Conservation (phyloP, 306 rosid species). For the Alnus glutinosa region DNA sequence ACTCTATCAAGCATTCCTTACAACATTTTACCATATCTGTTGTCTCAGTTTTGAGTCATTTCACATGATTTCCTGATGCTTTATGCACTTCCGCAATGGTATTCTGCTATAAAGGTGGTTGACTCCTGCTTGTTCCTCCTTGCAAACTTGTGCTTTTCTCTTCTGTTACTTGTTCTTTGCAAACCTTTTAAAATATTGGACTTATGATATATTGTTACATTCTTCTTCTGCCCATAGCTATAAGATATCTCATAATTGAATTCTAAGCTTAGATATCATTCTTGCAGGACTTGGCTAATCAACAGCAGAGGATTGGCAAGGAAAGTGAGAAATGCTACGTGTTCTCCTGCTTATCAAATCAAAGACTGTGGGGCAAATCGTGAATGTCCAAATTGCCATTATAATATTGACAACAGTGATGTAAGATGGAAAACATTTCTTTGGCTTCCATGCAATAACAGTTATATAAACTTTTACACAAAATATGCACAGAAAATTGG, state of each 20-base stretch:
- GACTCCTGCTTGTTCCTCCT: background rate
- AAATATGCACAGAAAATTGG: background rate
- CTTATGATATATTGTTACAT: background rate
- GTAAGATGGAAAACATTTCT: conserved; percentile 49
- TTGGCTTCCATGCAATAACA: conserved; percentile 14
- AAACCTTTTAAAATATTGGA: background rate
- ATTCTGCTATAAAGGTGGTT: background rate
- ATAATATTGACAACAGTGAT: conserved; percentile 67
- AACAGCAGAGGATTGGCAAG: conserved; percentile 73
- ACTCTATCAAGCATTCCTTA: too few relatives aligned
- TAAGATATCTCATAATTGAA: background rate
- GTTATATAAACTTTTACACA: conserved; percentile 1
- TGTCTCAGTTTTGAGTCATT: too few relatives aligned
- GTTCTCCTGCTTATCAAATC: conserved; percentile 49
- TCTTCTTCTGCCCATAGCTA: background rate
- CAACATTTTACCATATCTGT: too few relatives aligned
- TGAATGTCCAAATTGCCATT: conserved; percentile 77
- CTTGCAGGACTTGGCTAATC: conserved; percentile 75
- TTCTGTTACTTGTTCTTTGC: background rate
- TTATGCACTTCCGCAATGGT: too few relatives aligned
- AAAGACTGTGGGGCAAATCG: conserved; percentile 77
- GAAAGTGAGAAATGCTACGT: conserved; percentile 63
- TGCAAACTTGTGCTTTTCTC: background rate
- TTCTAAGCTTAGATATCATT: conserved; percentile 22
- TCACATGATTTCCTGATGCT: too few relatives aligned